These are phyloP conservation scores for Onygena corvina DNA, from an alignment of 2,329 filamentous ascomycete genomes.

Conservation along the genomic window DNA sequence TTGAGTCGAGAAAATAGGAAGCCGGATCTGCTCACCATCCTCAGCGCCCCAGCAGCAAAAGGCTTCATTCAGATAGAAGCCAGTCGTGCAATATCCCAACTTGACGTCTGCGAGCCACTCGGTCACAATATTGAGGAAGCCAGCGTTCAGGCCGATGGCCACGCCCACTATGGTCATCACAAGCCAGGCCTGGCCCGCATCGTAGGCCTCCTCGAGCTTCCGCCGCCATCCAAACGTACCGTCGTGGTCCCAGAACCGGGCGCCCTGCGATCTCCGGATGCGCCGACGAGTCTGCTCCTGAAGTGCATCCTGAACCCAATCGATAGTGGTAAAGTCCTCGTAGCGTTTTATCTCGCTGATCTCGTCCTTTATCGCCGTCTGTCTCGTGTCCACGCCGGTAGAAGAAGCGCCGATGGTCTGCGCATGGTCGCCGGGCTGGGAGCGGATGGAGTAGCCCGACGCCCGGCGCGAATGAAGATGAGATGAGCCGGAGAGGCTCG, in stretches of 20 bases:
- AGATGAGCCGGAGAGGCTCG: not conserved
- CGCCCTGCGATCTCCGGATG: conserved; percentile 58
- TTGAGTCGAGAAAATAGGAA: conserved; percentile 10
- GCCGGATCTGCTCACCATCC: conserved; percentile 43
- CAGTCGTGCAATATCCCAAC: conserved; percentile 86
- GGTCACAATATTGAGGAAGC: conserved; percentile 84
- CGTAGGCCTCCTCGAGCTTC: conserved; percentile 73
- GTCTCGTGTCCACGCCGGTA: conserved; percentile 46
- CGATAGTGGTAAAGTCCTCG: conserved; percentile 92
- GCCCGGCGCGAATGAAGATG: conserved; percentile 23
- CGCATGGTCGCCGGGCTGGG: conserved; percentile 43
- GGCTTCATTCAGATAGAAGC: conserved; percentile 91
- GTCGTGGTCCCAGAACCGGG: conserved; percentile 57
- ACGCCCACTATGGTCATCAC: conserved; percentile 84
- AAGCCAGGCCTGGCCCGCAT: conserved; percentile 95
- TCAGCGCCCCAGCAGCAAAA: conserved; percentile 98
- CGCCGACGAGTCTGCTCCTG: conserved; percentile 76
- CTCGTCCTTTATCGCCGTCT: conserved; percentile 66
- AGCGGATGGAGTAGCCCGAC: conserved; percentile 44
- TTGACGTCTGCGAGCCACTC: conserved; percentile 97
- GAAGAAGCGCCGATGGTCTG: conserved; percentile 46
- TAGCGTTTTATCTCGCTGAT: conserved; percentile 97
- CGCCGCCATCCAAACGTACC: conserved; percentile 66
- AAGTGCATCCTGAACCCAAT: conserved; percentile 96
- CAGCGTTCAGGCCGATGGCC: conserved; percentile 88